Evolutionary conservation across 2,329 filamentous ascomycete genomes (phyloP), one percentile per base, ranked within the genome.

Genomic region (Grosmannia penicillata): DNA sequence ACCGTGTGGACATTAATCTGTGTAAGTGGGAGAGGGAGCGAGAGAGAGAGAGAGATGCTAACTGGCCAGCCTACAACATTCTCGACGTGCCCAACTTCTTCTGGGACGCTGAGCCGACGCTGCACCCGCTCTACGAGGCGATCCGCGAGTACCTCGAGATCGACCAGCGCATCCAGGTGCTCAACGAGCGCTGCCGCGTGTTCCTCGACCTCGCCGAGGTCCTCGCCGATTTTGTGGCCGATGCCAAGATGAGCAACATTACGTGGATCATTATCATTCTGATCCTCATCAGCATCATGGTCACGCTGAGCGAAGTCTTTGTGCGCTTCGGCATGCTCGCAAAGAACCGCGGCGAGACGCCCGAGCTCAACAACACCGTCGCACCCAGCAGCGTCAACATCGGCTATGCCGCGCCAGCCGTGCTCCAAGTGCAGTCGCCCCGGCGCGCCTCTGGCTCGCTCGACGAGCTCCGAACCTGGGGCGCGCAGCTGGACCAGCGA

Each of bases 231-330:
- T 84, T 77, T 2, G 87, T 95, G 39, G 84, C 84, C 18, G 86
- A 96, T 55, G 80, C 83, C 48, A 95, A 94, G 57, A 96, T 95
- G 82, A 94, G 85, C 48, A 70, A 72, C 47, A 93, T 95, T 55
- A 98, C 91, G 1, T 96, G 89, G 89, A 96, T 98, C 57, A 81
- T 96, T 57, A 98, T 98, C 51, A 70, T 94, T 33, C 72, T 98
- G 33, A 98, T 98, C 53, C 59, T 93, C 33, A 65, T 96, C 48
- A 89, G 81, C 53, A 96, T 98, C 51, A 65, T 86, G 37, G 85
- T 98, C 38, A 96, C 91, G 2, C 81, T 84, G 36, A 78, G 81
- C 4, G 91, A 98, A 60, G 89, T 96, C 8, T 75, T 81, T 39
- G 63, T 98, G 36, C 72, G 91, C 7, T 96, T 96, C 53, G 77